Evolutionary conservation across 164 flowering plant genomes (phyloP), one percentile per base, ranked within the genome.

Genomic region (Akebia trifoliata): DNA sequence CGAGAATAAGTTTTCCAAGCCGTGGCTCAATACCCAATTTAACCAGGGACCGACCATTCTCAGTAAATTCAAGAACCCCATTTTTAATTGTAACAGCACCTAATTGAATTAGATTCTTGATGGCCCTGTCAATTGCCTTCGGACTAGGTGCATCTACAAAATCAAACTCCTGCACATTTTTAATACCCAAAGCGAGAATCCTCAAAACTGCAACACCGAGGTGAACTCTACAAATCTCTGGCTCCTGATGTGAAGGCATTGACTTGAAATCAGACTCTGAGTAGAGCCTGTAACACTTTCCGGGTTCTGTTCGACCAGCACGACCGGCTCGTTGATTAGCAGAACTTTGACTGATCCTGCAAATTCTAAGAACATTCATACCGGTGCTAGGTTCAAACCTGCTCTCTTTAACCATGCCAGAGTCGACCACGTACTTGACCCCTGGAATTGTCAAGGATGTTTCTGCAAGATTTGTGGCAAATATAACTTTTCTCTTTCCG

Each of bases 371-470:
- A 39, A 90, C 75, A 71, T 86, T 88, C 91, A 88, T 88, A 40
- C 99, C 96, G 63, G 79, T 78, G 21, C 70, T 71, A 45, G 99
- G 82, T 38, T 94, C 99, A 68, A 80, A 94, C 53, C 73, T 74
- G 64, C 91, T 76, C 39, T 90, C 96, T 67, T 94, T 94, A 4
- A 74, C 91, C 95, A 83, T 63, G 9, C 99, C 97, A 43, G 85
- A 74, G 68, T 94, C 99, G 44, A 94, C 73, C 39, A 94, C 99
- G 72, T 78, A 94, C 72, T 76, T 87, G 38, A 94, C 85, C 51
- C 90, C 95, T 14, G 97, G 95, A 67, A 94, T 94, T 14, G 99
- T 90, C 64, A 94, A 69, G 3, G 99, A 94, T 30, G 99, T 94
- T 71, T 94, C 99, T 12, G 99, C 99, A 54, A 94, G 56, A 78